phyloP scores from a whole-genome alignment of 1,284 basidiomycete species.

The Trametes versicolor region DNA sequence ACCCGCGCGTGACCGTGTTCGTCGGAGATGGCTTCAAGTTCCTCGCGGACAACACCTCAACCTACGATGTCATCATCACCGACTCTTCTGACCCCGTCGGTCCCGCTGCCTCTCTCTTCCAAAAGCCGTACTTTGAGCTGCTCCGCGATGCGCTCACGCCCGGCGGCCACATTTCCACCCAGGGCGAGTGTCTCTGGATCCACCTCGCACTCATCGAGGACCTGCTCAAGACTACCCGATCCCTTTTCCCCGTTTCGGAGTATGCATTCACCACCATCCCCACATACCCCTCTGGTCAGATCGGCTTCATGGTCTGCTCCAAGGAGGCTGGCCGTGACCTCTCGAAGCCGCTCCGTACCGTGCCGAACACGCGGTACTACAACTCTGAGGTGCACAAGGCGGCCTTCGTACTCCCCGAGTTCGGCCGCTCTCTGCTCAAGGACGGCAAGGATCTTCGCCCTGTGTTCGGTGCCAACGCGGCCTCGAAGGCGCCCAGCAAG shows the following conservation, averaged over 20 bases:
- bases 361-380: conserved; percentile 87
- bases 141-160: conserved; percentile 90
- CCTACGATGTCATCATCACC: conserved; percentile 98
- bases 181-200: conserved; percentile 97
- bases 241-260: conserved; percentile 87
- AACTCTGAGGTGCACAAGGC: conserved; percentile 85
- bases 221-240: conserved; percentile 78
- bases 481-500: conserved; percentile 51
- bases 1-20: conserved; percentile 88
- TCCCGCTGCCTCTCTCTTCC: conserved; percentile 94
- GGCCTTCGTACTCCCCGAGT: conserved; percentile 94
- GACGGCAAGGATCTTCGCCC: conserved; percentile 78
- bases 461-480: conserved; percentile 64
- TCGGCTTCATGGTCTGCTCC: conserved; percentile 94
- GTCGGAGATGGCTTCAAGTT: conserved; percentile 99
- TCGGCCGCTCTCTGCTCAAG: conserved; percentile 80
- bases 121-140: conserved; percentile 97
- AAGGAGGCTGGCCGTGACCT: conserved; percentile 81
- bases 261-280: conserved; percentile 98
- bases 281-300: conserved; percentile 97
- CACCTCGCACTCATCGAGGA: conserved; percentile 91
- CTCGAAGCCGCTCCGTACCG: conserved; percentile 73
- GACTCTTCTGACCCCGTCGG: conserved; percentile 99
- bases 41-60: conserved; percentile 88
- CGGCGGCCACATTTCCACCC: conserved; percentile 95